Percentiles rank a stretch among this genome's conserved stretches.
phyloP scores from a whole-genome alignment of 805 yeast genomes.

The Millerago galiae region DNA sequence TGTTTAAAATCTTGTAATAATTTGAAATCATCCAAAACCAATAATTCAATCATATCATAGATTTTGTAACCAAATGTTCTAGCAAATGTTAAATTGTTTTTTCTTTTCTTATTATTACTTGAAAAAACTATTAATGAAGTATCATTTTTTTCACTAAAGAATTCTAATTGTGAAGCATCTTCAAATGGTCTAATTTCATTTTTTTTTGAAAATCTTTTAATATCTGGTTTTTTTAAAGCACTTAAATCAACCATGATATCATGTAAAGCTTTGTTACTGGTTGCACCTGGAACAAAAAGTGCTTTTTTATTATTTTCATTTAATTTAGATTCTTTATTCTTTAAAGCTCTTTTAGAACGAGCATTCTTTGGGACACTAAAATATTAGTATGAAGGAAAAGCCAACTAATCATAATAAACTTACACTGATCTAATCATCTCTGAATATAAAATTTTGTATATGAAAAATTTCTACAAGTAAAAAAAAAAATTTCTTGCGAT shows the following conservation, averaged over 20 bases:
- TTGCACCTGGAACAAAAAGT: constrained; percentile 84
- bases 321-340: constrained; percentile 79
- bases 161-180: constrained; percentile 78
- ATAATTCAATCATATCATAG: constrained; percentile 90
- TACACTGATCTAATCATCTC: constrained; percentile 11
- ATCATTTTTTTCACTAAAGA: constrained; percentile 93
- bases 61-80: constrained; percentile 87
- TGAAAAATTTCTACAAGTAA: background rate
- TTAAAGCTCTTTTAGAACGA: constrained; percentile 90
- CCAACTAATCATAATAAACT: background rate
- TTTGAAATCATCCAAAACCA: constrained; percentile 62
- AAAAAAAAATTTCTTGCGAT: constrained; percentile 5
- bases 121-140: constrained; percentile 75
- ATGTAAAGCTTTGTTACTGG: constrained; percentile 71
- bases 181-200: constrained; percentile 92
- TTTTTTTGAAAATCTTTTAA: constrained; percentile 81
- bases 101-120: constrained; percentile 83
- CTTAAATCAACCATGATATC: constrained; percentile 85
- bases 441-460: background rate
- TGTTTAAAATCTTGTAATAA: constrained; percentile 75
- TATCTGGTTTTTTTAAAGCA: constrained; percentile 86
- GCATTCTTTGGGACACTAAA: constrained; percentile 82
- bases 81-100: constrained; percentile 79
- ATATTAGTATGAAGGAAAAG: constrained; percentile 14
- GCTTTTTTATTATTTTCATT: constrained; percentile 89